These are phyloP conservation scores for Monarda citriodora DNA, from an alignment of 305 asterid genomes.

Conservation along the genomic window DNA sequence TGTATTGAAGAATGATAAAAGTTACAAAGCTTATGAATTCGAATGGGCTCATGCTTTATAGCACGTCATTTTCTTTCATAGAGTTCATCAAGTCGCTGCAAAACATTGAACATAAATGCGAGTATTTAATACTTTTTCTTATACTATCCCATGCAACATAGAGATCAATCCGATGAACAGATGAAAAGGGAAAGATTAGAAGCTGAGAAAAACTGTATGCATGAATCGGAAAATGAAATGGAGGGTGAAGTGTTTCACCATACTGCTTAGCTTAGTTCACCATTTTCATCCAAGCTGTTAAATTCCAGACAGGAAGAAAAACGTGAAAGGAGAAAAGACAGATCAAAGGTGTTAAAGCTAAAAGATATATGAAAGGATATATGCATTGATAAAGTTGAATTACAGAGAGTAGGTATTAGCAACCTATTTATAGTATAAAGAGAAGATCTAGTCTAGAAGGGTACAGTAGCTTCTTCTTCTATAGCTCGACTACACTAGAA, in stretches of 20 bases:
- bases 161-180: neutral
- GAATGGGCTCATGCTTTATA: neutral
- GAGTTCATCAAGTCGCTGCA: neutral
- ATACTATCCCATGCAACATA: neutral
- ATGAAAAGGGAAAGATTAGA: neutral
- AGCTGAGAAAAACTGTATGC: neutral
- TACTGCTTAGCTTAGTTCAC: no score
- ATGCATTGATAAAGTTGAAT: no score
- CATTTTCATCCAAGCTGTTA: neutral
- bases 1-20: slow-evolving; percentile 21
- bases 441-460: no score
- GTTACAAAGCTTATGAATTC: neutral
- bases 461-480: no score
- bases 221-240: neutral
- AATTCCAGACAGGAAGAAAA: neutral
- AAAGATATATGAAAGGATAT: no score
- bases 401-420: no score
- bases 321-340: neutral
- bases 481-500: no score
- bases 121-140: no score
- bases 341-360: no score
- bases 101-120: neutral
- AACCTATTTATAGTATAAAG: no score
- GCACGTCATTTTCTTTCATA: slow-evolving; percentile 3
- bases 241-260: neutral